Conservation (phyloP, 805 yeast genomes). For the Candida chauliodis region DNA sequence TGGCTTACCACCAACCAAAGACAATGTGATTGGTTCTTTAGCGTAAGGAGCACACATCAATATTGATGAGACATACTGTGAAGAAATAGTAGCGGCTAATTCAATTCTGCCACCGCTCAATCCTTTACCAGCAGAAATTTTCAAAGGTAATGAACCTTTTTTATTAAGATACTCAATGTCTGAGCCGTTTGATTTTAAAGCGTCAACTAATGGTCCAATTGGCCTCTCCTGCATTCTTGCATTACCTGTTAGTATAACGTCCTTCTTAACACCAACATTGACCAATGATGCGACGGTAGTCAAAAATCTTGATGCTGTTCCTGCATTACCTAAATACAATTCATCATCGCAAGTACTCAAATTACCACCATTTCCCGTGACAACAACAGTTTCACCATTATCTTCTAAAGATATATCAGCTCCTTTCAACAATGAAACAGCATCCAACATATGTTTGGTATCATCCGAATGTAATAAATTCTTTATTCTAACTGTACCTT, state of each 20-base stretch:
- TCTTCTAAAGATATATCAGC: slow-evolving; percentile 82
- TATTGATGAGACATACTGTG: slow-evolving; percentile 94
- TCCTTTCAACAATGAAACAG: slow-evolving; percentile 74
- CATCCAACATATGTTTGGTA: slow-evolving; percentile 90
- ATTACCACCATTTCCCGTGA: slow-evolving; percentile 82
- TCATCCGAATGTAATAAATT: slow-evolving; percentile 95
- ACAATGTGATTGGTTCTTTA: slow-evolving; percentile 75
- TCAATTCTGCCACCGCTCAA: slow-evolving; percentile 90
- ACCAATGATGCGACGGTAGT: slow-evolving; percentile 91
- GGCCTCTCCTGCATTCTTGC: slow-evolving; percentile 98
- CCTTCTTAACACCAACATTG: slow-evolving; percentile 24
- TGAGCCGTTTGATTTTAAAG: slow-evolving; percentile 78
- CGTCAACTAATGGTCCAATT: slow-evolving; percentile 92
- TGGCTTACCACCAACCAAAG: slow-evolving; percentile 94
- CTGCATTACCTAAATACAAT: slow-evolving; percentile 92
- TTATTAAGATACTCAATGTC: slow-evolving; percentile 65
- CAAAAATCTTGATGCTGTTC: slow-evolving; percentile 94
- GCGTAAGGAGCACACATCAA: slow-evolving; percentile 99
- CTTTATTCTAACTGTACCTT: slow-evolving; percentile 76
- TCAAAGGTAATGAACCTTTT: slow-evolving; percentile 83
- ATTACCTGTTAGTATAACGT: slow-evolving; percentile 82
- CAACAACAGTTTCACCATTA: slow-evolving; percentile 83
- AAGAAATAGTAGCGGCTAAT: slow-evolving; percentile 92
- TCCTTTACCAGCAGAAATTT: slow-evolving; percentile 63
- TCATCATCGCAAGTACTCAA: slow-evolving; percentile 60